Evolutionary conservation across 257 asterid genomes (phyloP), one percentile per base, ranked within the genome.

Genomic region (Nicotiana obtusifolia): DNA sequence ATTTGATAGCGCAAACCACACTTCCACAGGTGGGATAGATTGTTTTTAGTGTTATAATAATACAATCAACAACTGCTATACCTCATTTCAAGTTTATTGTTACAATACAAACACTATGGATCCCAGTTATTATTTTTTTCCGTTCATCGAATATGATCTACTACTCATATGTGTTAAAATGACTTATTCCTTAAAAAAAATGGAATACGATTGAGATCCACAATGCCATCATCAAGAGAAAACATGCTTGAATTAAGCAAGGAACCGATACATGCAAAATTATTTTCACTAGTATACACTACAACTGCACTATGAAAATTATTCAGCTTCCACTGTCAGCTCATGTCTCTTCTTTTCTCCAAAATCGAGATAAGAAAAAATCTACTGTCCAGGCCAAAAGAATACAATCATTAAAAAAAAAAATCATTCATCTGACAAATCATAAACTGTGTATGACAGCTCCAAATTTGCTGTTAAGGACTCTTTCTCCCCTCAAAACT

Each of bases 401-500:
- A 79, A 61, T 79, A 79, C 75, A 79, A 79, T 60, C 82, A 59
- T 47, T 5, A 20, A 60, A 78, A 37, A 78, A n/a, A 7, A 35
- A 79, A 60, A 49, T 49, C 62, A 75, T 24, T 15, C 60, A 22
- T 61, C 75, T 61, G 75, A 64, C 60, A 35, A 37, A 79, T 79
- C 41, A 59, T 59, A 37, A 59, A 20, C 59, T 79, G 44, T 61
- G 75, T 60, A 61, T 60, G 59, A 15, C 24, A 61, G 57, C 75
- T 79, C 68, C 82, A 41, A 79, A 61, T 26, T 78, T 75, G 82
- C 71, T 22, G 61, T 19, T 22, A 61, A 59, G 22, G 41, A 61
- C 37, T 61, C 82, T 61, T 60, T 66, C 75, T 78, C 82, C 54
- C 80, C 62, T 49, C 61, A 75, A 22, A 37, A 78, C 41, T 78